Evolutionary conservation across 164 flowering plant species (phyloP).

Genomic region (Paratinospora sagittata): DNA sequence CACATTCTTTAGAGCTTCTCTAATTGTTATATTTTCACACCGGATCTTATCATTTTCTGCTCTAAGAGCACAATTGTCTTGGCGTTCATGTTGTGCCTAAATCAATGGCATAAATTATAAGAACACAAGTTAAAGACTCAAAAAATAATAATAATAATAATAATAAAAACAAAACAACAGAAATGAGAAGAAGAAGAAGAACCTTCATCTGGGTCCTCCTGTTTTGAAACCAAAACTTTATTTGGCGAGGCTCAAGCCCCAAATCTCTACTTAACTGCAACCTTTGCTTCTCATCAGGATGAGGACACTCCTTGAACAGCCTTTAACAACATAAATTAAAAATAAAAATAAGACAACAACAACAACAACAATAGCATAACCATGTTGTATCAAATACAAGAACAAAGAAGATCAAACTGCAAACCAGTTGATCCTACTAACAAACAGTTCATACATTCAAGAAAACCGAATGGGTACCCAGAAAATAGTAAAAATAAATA

Average conservation of each 20-base stretch:
- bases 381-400: too few relatives aligned
- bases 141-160: too few relatives aligned
- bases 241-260: conserved; percentile 70
- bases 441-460: not conserved
- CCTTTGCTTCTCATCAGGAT: conserved; percentile 84
- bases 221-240: conserved; percentile 94
- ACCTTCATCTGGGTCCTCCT: conserved; percentile 88
- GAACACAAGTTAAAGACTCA: not conserved
- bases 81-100: conserved; percentile 72
- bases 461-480: not conserved
- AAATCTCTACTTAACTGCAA: conserved; percentile 58
- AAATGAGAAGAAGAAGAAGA: not conserved
- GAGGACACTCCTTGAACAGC: conserved; percentile 77
- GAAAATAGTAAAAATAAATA: not conserved
- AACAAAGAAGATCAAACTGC: not conserved
- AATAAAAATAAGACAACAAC: too few relatives aligned
- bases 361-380: not conserved
- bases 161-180: conserved; percentile 3
- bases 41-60: conserved; percentile 77
- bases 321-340: conserved; percentile 29
- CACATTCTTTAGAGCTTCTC: conserved; percentile 75
- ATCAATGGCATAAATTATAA: not conserved
- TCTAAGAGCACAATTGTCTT: conserved; percentile 60
- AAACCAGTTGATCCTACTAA: too few relatives aligned
- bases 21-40: conserved; percentile 72